Base-by-base conservation (phyloP, 164 flowering plant genomes). In the Euptelea pleiosperma region DNA sequence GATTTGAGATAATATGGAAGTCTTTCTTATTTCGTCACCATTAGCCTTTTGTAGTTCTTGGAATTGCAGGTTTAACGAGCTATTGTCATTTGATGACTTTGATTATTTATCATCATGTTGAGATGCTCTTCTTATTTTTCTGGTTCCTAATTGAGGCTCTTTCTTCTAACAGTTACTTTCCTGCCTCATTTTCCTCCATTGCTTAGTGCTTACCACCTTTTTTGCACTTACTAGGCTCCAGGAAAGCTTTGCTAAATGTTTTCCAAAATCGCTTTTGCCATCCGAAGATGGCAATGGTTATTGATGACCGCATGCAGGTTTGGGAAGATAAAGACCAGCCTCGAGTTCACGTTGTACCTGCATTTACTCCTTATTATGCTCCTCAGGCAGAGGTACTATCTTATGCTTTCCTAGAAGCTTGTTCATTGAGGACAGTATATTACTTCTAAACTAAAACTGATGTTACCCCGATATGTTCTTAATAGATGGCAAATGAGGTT, bases 211-310 rank as follows among this genome's bases (percentile, higher is more conserved):
- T n/a, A n/a, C n/a, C n/a, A n/a, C n/a, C 3, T 48, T 2, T 24
- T 62, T 36, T 16, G 30, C 16, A 48, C 24, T 49, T 58, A 4
- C 8, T 64, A 91, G 99, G 93, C n/a, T 73, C 79, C 8, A 79
- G 74, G 75, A 94, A 94, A 59, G 91, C 99, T 25, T 77, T 94
- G 77, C 74, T 79, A 12, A 82, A 73, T 76, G 99, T 94, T 49
- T 94, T 91, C 62, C 82, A 79, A 62, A 74, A 75, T 76, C 85
- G 93, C 3, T 69, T 69, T 36, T 94, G 97, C 68, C 97, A 91
- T 79, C 94, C 99, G 42, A 89, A 80, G 65, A 86, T 94, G 97
- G 95, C 99, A 60, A 86, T 94, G 99, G 97, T 94, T 53, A 90
- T 94, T 72, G 99, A 94, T 79, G 99, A 94, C 58, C 87, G 99